Evolutionary conservation across 371 early-diverging fungal species (phyloP).

Genomic region (Mortierella sp.): DNA sequence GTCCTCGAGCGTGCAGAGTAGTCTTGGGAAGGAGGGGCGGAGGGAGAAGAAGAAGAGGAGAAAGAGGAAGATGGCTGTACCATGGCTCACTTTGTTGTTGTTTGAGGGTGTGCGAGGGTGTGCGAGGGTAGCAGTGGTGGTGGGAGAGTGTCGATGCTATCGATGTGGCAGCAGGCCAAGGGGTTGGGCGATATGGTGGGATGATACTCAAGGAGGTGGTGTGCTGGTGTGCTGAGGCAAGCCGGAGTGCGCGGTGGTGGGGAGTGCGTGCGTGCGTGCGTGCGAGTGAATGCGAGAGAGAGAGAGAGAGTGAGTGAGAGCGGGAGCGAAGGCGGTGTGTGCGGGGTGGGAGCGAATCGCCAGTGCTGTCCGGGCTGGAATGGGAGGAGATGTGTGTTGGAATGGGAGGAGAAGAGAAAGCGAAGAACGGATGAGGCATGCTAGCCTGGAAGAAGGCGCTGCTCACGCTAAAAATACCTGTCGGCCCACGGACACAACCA

Average conservation of each 20-base stretch:
- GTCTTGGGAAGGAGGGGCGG: not conserved
- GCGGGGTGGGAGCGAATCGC: no score
- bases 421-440: no score
- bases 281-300: conserved; percentile 2
- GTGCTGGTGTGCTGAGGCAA: no score
- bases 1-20: conserved; percentile 25
- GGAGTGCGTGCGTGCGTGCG: no score
- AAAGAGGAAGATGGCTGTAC: conserved; percentile 1
- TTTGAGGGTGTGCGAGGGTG: no score
- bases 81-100: not conserved
- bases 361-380: no score
- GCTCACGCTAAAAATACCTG: no score
- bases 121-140: not conserved
- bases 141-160: not conserved
- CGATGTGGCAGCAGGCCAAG: no score
- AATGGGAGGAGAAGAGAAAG: not conserved
- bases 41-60: not conserved
- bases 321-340: conserved; percentile 2
- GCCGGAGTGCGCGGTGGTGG: not conserved
- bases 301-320: not conserved
- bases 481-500: no score
- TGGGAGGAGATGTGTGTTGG: not conserved
- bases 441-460: no score
- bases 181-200: no score
- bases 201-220: no score